These are phyloP conservation scores for Penicillium sp. DNA, from an alignment of 2,329 filamentous ascomycete genomes.

Conservation along the genomic window DNA sequence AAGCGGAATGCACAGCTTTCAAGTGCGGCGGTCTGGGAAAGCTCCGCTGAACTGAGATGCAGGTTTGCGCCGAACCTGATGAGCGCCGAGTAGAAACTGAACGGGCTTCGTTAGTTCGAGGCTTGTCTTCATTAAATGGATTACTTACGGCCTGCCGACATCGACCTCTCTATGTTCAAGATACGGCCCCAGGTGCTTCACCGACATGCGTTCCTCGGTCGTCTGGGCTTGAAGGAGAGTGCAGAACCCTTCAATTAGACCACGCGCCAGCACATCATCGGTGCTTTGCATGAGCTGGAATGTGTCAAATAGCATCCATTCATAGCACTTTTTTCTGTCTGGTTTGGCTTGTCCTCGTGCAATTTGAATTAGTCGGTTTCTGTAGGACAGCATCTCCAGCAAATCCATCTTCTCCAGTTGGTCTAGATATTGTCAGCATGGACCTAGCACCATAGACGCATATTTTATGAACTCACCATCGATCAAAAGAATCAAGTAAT, in stretches of 20 bases:
- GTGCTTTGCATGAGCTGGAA: conserved; percentile 9
- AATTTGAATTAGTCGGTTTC: conserved; percentile 12
- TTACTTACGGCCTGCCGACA: conserved; percentile 14
- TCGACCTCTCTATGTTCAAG: conserved; percentile 16
- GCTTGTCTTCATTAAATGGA: not conserved
- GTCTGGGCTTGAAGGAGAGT: conserved; percentile 16
- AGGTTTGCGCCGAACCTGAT: conserved; percentile 19
- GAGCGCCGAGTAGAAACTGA: conserved; percentile 18
- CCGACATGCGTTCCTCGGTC: conserved; percentile 7
- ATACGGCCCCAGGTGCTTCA: conserved; percentile 15
- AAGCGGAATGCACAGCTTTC: conserved; percentile 18
- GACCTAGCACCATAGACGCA: not conserved
- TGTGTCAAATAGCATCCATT: conserved; percentile 20
- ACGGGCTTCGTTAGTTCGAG: not conserved
- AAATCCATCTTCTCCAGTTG: conserved; percentile 22
- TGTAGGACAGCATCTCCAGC: conserved; percentile 14
- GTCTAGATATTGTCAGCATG: conserved; percentile 9
- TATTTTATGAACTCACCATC: conserved; percentile 11
- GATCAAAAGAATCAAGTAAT: conserved; percentile 17
- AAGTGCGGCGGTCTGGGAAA: conserved; percentile 4
- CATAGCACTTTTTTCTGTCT: conserved; percentile 4
- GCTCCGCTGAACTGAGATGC: conserved; percentile 5
- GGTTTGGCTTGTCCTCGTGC: conserved; percentile 5
- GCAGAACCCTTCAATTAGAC: conserved; percentile 18
- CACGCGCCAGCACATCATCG: conserved; percentile 9